Conservation (phyloP, 2,329 filamentous ascomycete genomes). For the Coniochaeta prunicola region DNA sequence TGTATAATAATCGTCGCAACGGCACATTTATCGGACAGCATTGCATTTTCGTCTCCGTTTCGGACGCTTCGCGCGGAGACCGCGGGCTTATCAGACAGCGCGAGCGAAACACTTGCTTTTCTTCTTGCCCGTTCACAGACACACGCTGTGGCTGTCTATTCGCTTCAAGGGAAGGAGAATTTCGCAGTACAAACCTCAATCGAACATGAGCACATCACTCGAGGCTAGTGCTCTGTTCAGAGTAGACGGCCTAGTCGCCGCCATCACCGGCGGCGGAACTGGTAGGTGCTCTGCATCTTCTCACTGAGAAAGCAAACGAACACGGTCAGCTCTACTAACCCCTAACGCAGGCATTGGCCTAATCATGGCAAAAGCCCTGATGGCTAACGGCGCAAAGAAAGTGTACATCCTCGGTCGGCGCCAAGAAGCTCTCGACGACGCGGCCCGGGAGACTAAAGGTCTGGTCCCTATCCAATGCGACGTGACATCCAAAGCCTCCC, state of each 20-base stretch:
- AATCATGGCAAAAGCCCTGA: slow-evolving; percentile 41
- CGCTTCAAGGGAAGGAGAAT: neutral
- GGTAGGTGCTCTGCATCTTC: slow-evolving; percentile 22
- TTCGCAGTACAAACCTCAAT: too few species aligned
- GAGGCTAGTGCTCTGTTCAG: slow-evolving; percentile 31
- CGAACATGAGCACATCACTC: slow-evolving; percentile 10
- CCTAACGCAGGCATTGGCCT: slow-evolving; percentile 38
- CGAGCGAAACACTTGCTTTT: neutral
- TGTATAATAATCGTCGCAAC: neutral
- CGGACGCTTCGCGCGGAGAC: too few species aligned
- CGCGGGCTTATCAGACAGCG: neutral
- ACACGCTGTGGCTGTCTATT: neutral
- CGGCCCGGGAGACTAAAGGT: slow-evolving; percentile 21
- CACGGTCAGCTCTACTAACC: neutral
- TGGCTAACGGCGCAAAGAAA: slow-evolving; percentile 39
- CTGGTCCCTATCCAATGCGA: slow-evolving; percentile 30
- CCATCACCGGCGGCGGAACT: slow-evolving; percentile 47
- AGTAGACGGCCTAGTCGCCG: slow-evolving; percentile 43
- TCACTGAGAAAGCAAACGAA: neutral
- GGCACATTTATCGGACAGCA: neutral
- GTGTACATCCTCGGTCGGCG: slow-evolving; percentile 46
- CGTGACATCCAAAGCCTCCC: slow-evolving; percentile 36
- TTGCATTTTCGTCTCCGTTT: neutral
- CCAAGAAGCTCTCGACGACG: slow-evolving; percentile 31
- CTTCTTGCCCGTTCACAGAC: neutral